phyloP scores from a whole-genome alignment of 2,329 filamentous ascomycete genomes.

The Rutstroemia sydowiana region DNA sequence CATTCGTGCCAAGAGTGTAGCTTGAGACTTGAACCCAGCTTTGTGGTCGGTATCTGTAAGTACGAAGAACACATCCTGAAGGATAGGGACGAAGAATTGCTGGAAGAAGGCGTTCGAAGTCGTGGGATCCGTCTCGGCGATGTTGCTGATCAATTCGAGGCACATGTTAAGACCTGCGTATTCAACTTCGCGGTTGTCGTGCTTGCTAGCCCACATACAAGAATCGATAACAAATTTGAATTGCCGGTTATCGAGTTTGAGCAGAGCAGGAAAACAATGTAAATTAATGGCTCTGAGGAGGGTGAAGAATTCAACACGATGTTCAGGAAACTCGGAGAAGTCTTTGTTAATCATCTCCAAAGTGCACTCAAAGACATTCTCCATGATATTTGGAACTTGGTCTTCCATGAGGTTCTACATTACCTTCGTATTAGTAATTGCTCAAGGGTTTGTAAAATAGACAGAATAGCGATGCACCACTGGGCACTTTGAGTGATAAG shows the following conservation, averaged over 20 bases:
- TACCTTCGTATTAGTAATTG: conserved; percentile 29
- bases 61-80: conserved; percentile 98
- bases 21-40: conserved; percentile 97
- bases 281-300: conserved; percentile 92
- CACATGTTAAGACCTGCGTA: conserved; percentile 97
- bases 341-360: conserved; percentile 99
- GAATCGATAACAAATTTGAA: conserved; percentile 99
- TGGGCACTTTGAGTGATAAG: conserved; percentile 40
- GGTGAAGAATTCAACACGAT: conserved; percentile 99
- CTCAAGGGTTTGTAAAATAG: conserved; percentile 2
- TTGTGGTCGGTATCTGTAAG: conserved; percentile 97
- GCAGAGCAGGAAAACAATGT: conserved; percentile 88
- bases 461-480: conserved; percentile 29
- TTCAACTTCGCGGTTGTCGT: conserved; percentile 97
- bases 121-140: conserved; percentile 79
- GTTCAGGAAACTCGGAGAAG: conserved; percentile 97
- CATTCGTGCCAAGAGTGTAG: conserved; percentile 86
- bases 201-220: conserved; percentile 99
- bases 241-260: conserved; percentile 90
- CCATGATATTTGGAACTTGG: conserved; percentile 94
- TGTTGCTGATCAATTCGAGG: conserved; percentile 93
- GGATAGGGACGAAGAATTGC: conserved; percentile 89
- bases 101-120: conserved; percentile 96
- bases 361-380: conserved; percentile 97
- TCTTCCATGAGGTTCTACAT: conserved; percentile 87